Conservation (phyloP, 352 stramenopile genomes). For the Globisporangium acanthophoron region DNA sequence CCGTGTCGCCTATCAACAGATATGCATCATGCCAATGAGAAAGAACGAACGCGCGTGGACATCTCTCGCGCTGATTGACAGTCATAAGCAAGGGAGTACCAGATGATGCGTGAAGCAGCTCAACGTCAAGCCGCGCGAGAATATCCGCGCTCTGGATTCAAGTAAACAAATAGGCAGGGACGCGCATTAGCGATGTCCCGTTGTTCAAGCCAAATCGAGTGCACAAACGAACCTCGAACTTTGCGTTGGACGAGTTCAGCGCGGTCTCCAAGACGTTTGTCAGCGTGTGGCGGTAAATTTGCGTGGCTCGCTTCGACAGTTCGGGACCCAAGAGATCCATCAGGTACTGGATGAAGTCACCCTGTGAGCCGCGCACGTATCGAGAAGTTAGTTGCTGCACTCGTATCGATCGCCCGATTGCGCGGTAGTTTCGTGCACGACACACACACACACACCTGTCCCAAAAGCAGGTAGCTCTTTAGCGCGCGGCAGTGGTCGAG, state of each 20-base stretch:
- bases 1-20: slow-evolving; percentile 55
- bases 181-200: background rate
- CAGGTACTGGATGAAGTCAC: slow-evolving; percentile 96
- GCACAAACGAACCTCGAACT: slow-evolving; percentile 75
- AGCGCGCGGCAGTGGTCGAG: slow-evolving; percentile 93
- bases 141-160: slow-evolving; percentile 78
- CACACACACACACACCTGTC: slow-evolving; percentile 62
- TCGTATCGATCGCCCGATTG: background rate
- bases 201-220: background rate
- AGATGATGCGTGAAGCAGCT: slow-evolving; percentile 79
- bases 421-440: background rate
- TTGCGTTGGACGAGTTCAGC: slow-evolving; percentile 94
- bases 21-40: background rate
- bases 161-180: background rate
- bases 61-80: background rate
- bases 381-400: background rate
- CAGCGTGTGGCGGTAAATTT: slow-evolving; percentile 95
- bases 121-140: slow-evolving; percentile 90
- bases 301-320: slow-evolving; percentile 82
- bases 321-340: slow-evolving; percentile 92
- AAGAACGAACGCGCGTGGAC: background rate
- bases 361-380: slow-evolving; percentile 34
- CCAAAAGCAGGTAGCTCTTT: slow-evolving; percentile 98
- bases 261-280: slow-evolving; percentile 92
- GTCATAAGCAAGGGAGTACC: slow-evolving; percentile 15